Evolutionary conservation across 2,329 filamentous ascomycete genomes (phyloP), one percentile per base, ranked within the genome.

Genomic region (Teratosphaeria viscida): DNA sequence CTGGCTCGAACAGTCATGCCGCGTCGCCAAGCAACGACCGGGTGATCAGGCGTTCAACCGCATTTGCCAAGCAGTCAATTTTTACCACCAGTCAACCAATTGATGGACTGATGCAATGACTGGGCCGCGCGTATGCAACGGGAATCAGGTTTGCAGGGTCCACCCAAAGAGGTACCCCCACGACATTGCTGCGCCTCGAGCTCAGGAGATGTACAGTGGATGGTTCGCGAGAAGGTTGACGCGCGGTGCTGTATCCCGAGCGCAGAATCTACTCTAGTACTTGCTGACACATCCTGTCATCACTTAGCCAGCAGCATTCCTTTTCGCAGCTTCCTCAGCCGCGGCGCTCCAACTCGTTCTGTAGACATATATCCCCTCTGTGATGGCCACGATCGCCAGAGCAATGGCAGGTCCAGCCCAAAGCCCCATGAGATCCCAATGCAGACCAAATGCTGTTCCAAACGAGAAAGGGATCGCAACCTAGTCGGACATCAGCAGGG

Each of bases 391-490:
- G 14, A 32, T 34, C 16, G 19, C 53, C 14, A 95, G 76, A 1
- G 89, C 92, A 63, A 95, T 73, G 0, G 77, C 77, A 0, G 77
- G 77, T 4, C 77, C 77, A 12, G 80, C 77, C 92, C 92, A 97
- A 19, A 97, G 77, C 0, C 92, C 92, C 59, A 84, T 79, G 43
- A 97, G 76, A 54, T 85, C 84, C 90, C 88, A 95, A 23, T 80
- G 80, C 3, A 92, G 76, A 0, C 85, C 87, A 72, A 97, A 96
- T 0, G 86, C 88, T 0, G 88, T 83, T 4, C 82, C 84, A 65
- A 96, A 87, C 47, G 87, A 90, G 37, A 96, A 83, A 0, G 94
- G 92, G 74, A 97, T 79, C 0, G 90, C 92, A 29, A 97, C 68
- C 67, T 72, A 54, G 32, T 27, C 54, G 34, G 23, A 56, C 7